Conservation (phyloP, 352 stramenopile genomes). For the Achlya hypogyna region DNA sequence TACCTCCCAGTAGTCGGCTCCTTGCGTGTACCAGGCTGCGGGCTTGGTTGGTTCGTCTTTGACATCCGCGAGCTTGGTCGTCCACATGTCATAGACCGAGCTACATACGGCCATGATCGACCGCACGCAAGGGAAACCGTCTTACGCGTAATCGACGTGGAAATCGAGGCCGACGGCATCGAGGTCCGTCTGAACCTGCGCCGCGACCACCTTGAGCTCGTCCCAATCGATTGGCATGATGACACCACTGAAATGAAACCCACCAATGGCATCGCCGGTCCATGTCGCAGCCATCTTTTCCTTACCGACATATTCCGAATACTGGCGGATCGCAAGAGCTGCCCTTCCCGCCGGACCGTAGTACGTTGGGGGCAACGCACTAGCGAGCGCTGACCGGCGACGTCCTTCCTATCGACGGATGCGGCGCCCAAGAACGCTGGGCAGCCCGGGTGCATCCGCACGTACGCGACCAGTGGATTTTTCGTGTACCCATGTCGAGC, state of each 20-base stretch:
- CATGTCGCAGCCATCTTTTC: background rate
- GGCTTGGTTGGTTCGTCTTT: slow-evolving; percentile 20
- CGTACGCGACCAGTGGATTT: too few relatives aligned
- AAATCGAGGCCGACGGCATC: slow-evolving; percentile 46
- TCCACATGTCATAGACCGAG: slow-evolving; percentile 70
- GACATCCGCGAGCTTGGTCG: slow-evolving; percentile 40
- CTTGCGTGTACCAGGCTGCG: slow-evolving; percentile 56
- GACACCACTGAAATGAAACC: background rate
- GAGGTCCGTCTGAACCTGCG: slow-evolving; percentile 49
- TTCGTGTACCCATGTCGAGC: too few relatives aligned
- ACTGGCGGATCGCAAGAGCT: too few relatives aligned
- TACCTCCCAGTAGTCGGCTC: slow-evolving; percentile 63
- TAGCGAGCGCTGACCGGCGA: too few relatives aligned
- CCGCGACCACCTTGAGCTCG: slow-evolving; percentile 37
- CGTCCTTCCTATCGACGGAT: too few relatives aligned
- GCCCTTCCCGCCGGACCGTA: too few relatives aligned
- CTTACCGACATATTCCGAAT: too few relatives aligned
- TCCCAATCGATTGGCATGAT: slow-evolving; percentile 41
- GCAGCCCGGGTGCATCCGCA: too few relatives aligned
- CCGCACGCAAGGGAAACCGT: background rate
- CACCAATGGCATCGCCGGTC: background rate
- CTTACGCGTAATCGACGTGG: slow-evolving; percentile 54
- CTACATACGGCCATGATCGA: slow-evolving; percentile 22
- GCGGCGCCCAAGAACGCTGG: too few relatives aligned
- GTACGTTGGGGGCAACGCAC: too few relatives aligned